Evolutionary conservation across 2,329 filamentous ascomycete species (phyloP).

Genomic region (Scortechinia acanthostroma): DNA sequence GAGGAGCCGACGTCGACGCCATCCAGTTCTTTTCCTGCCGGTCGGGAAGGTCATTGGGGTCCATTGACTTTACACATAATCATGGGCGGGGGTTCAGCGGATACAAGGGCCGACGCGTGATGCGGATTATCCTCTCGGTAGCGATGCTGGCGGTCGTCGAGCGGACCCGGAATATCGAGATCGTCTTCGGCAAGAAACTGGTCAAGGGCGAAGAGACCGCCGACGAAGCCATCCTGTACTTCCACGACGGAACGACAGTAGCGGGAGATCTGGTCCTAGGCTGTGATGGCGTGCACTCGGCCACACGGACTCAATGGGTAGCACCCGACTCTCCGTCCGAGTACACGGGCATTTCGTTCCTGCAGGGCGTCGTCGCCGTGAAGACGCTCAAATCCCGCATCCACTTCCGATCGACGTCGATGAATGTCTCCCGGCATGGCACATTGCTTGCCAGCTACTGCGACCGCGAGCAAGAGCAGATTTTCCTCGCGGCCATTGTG

Average conservation of each 20-base stretch:
- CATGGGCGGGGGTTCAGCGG: constrained; percentile 24
- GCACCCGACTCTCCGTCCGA: constrained; percentile 21
- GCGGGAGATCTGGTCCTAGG: constrained; percentile 24
- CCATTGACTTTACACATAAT: constrained; percentile 24
- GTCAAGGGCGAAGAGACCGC: constrained; percentile 19
- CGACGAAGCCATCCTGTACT: constrained; percentile 19
- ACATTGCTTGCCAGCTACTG: constrained; percentile 27
- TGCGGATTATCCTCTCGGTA: constrained; percentile 27
- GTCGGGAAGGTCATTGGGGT: constrained; percentile 23
- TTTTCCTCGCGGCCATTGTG: constrained; percentile 28
- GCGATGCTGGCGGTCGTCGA: constrained; percentile 27
- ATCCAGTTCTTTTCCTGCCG: constrained; percentile 22
- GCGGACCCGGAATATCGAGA: constrained; percentile 20
- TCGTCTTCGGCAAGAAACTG: constrained; percentile 30
- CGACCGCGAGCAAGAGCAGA: constrained; percentile 19
- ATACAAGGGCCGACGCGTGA: constrained; percentile 28
- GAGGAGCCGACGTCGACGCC: neutral
- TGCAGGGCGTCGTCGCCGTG: constrained; percentile 21
- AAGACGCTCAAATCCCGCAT: constrained; percentile 12
- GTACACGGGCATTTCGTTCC: constrained; percentile 29
- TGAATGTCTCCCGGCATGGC: constrained; percentile 21
- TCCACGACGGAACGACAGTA: constrained; percentile 22
- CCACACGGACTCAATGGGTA: constrained; percentile 21
- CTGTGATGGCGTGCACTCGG: constrained; percentile 29
- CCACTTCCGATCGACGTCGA: constrained; percentile 17